These are phyloP conservation scores for Persicaria maculosa DNA, from an alignment of 148 eudicot genomes.

Conservation along the genomic window DNA sequence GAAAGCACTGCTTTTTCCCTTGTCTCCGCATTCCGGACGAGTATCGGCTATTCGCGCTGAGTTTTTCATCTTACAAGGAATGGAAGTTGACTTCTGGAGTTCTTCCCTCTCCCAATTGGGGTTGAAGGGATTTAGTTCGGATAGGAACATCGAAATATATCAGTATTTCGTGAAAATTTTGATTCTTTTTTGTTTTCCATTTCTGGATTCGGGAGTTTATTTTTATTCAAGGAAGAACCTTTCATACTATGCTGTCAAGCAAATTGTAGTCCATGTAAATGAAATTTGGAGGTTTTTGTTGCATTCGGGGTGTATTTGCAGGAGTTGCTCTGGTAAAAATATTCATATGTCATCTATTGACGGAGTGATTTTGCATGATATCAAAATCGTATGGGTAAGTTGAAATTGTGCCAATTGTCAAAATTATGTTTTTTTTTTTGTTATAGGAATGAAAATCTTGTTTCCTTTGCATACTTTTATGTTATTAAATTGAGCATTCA, in stretches of 20 bases:
- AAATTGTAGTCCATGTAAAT: background rate
- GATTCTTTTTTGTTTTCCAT: background rate
- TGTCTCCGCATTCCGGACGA: background rate
- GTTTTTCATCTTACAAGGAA: background rate
- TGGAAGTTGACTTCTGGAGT: background rate
- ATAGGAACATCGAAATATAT: background rate
- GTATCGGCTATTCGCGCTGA: background rate
- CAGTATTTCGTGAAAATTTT: background rate
- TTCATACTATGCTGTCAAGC: background rate
- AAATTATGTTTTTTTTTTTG: background rate
- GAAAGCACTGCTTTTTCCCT: background rate
- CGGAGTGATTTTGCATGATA: background rate
- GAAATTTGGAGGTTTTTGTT: background rate
- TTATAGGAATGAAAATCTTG: background rate
- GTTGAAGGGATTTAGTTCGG: background rate
- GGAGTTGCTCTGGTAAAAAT: background rate
- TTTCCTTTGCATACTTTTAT: no score
- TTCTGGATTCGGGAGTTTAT: background rate
- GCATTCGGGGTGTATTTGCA: background rate
- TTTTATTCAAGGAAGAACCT: background rate
- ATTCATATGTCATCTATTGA: background rate
- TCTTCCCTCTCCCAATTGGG: background rate
- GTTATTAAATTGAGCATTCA: no score
- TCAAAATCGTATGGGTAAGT: background rate
- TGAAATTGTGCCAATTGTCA: background rate